Conservation (phyloP, 1,284 basidiomycete species). For the Sparassis latifolia region DNA sequence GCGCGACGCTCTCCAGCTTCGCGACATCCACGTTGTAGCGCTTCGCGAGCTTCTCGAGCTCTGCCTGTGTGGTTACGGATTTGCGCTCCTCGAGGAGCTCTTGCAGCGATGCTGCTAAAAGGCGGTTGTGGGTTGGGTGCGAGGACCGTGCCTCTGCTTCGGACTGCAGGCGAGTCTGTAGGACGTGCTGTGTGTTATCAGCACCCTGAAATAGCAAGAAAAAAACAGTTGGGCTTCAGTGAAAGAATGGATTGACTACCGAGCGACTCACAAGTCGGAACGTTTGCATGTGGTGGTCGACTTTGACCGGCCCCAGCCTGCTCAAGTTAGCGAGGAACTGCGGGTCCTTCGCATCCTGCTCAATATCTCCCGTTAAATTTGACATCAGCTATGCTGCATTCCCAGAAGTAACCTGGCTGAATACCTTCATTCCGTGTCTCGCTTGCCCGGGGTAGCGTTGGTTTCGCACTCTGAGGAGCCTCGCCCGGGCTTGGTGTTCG, state of each 20-base stretch:
- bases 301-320: conserved; percentile 64
- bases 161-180: conserved; percentile 46
- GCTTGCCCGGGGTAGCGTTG: conserved; percentile 31
- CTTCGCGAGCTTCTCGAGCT: conserved; percentile 44
- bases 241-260: neutral
- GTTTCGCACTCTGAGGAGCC: conserved; percentile 9
- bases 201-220: conserved; percentile 17
- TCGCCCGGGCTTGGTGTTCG: conserved; percentile 28
- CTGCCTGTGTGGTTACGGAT: conserved; percentile 32
- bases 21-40: conserved; percentile 53
- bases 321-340: conserved; percentile 70
- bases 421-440: conserved; percentile 49
- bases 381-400: neutral
- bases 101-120: conserved; percentile 52
- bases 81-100: conserved; percentile 67
- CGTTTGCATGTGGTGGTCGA: conserved; percentile 59
- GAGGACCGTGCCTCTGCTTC: conserved; percentile 46
- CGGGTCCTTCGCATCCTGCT: conserved; percentile 66
- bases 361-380: conserved; percentile 42
- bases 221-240: neutral
- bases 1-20: conserved; percentile 49
- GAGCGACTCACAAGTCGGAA: conserved; percentile 44
- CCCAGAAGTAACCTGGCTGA: neutral
- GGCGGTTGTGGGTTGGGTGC: conserved; percentile 38
- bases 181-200: conserved; percentile 36